Conservation (phyloP, 441 rosid species). For the Theobroma grandiflorum region DNA sequence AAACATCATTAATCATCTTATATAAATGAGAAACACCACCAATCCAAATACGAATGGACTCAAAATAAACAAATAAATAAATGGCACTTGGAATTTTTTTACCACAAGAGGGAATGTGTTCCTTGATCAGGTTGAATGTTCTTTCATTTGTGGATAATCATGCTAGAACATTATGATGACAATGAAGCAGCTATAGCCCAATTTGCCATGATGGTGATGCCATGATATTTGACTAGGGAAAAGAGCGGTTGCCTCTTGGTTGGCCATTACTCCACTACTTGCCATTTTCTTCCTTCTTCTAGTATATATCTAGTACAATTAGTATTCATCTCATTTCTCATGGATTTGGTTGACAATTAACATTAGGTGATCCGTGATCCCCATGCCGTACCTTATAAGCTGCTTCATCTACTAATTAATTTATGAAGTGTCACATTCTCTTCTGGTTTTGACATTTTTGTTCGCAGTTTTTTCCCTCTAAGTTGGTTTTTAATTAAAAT, state of each 20-base stretch:
- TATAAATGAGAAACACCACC: neutral
- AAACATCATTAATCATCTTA: neutral
- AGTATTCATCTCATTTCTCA: neutral
- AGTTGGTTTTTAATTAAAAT: neutral
- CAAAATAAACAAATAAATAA: neutral
- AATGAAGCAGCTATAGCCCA: neutral
- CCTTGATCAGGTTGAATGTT: neutral
- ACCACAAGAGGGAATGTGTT: neutral
- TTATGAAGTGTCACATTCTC: neutral
- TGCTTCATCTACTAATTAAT: neutral
- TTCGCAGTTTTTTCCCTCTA: neutral
- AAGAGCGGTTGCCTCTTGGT: neutral
- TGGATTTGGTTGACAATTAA: neutral
- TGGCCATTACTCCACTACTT: neutral
- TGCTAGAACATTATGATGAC: neutral
- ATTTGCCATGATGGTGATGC: neutral
- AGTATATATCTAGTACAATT: neutral
- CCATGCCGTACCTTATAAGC: neutral
- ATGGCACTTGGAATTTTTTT: neutral
- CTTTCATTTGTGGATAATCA: neutral
- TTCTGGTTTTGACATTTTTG: neutral
- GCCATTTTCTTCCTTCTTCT: neutral
- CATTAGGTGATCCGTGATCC: neutral
- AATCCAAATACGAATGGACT: neutral
- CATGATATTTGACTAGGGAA: neutral